Percentiles rank a stretch among this genome's conserved stretches.
Conservation (phyloP, 2,329 filamentous ascomycete species). For the Clarireedia sp. region DNA sequence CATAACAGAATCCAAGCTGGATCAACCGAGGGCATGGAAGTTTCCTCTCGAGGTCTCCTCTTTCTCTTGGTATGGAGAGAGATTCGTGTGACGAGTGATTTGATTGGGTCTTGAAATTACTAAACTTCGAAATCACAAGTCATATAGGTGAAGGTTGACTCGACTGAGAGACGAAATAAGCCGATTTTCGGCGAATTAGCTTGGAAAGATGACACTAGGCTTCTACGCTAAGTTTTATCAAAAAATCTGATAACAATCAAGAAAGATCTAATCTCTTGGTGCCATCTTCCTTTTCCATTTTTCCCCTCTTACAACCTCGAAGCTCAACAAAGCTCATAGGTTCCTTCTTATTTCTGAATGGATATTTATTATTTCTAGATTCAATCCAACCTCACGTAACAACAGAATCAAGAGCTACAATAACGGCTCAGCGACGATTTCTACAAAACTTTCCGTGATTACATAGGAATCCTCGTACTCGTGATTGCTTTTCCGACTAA, state of each 20-base stretch:
- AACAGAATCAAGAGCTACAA: too few species aligned
- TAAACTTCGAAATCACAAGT: not conserved
- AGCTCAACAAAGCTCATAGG: not conserved
- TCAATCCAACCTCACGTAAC: not conserved
- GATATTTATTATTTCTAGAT: not conserved
- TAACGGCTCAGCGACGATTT: too few species aligned
- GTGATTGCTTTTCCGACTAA: not conserved
- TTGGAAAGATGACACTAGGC: not conserved
- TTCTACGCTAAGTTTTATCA: conserved; percentile 10
- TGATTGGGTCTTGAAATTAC: not conserved
- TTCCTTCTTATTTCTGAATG: not conserved
- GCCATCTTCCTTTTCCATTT: not conserved
- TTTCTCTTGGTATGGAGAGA: not conserved
- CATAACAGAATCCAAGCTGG: not conserved
- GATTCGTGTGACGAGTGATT: not conserved
- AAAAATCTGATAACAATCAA: not conserved
- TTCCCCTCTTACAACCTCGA: not conserved
- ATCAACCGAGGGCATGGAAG: not conserved
- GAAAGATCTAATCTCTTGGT: conserved; percentile 10
- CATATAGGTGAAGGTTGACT: not conserved
- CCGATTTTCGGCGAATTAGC: conserved; percentile 7
- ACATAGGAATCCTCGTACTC: too few species aligned
- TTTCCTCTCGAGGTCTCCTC: not conserved
- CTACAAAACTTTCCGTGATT: too few species aligned
- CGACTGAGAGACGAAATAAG: not conserved